Evolutionary conservation across 1,139 yeast species (phyloP), one percentile per base, ranked within the genome.

Genomic region (Kodamaea sp.): DNA sequence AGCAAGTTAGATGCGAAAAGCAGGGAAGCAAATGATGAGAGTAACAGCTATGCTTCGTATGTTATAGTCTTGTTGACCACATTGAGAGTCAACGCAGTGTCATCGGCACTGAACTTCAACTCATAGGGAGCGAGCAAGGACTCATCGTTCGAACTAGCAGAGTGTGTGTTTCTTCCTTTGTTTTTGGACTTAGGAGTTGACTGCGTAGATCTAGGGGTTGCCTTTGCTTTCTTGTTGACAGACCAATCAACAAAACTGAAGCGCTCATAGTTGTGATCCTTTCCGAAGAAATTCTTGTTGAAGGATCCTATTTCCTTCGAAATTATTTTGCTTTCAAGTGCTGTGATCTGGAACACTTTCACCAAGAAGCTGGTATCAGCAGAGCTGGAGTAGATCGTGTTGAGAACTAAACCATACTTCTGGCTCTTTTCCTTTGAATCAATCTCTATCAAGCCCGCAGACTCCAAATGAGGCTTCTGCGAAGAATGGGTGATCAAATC

Each of bases 261-360:
- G 5, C n/a, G 7, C 7, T 25, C 27, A 13, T 35, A 15, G n/a
- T 10, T 16, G 2, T 15, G 23, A 14, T 28, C 22, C 21, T 38
- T 38, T 12, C 13, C n/a, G n/a, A 37, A 19, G 15, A 42, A 43
- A 5, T 36, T 22, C 13, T 33, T 37, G 16, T 41, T 39, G 32
- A 39, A 43, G 12, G 26, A 23, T 7, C 41, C 46, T 7, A 42
- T 22, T 33, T 45, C 49, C 31, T 42, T 41, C 22, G 24, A 12
- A 7, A 33, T 39, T 22, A 41, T 37, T 5, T 16, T 22, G 6
- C 33, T 29, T 7, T 26, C 38, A 20, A 32, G 29, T 12, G 32
- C n/a, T 25, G 34, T 19, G 9, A 45, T 22, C 13, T 39, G 34
- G 28, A 32, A 43, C 13, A 43, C 38, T 15, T 31, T 33, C 38